Evolutionary conservation across 2,329 filamentous ascomycete genomes (phyloP).

Genomic region (Zarea fungicola): DNA sequence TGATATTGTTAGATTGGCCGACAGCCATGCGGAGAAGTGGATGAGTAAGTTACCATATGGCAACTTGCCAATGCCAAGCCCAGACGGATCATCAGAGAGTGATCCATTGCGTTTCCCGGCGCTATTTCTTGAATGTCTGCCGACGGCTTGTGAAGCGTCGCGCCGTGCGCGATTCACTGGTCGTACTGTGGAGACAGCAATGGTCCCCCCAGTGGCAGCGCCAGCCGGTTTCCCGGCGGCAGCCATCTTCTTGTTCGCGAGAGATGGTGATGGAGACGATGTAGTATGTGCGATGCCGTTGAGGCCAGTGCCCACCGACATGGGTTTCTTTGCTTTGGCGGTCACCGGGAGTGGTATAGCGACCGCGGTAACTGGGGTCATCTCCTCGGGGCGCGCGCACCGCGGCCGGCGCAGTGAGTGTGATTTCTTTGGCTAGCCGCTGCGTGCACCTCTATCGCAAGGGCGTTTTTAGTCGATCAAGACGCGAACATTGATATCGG

Average conservation of each 20-base stretch:
- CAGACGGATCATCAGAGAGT: slow-evolving; percentile 37
- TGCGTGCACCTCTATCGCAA: slow-evolving; percentile 9
- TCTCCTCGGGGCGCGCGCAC: slow-evolving; percentile 30
- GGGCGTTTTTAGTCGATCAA: neutral
- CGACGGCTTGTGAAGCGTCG: slow-evolving; percentile 44
- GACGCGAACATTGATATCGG: slow-evolving; percentile 10
- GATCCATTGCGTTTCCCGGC: slow-evolving; percentile 45
- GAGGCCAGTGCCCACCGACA: slow-evolving; percentile 60
- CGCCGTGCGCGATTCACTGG: slow-evolving; percentile 54
- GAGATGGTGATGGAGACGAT: slow-evolving; percentile 54
- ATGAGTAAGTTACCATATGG: slow-evolving; percentile 45
- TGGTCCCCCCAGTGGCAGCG: slow-evolving; percentile 30
- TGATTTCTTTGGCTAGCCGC: slow-evolving; percentile 6
- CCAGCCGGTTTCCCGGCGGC: slow-evolving; percentile 36
- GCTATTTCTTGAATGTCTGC: slow-evolving; percentile 47
- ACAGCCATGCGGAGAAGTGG: neutral
- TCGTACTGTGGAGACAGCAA: slow-evolving; percentile 39
- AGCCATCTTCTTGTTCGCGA: slow-evolving; percentile 51
- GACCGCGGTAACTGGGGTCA: slow-evolving; percentile 52
- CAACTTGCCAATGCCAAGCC: slow-evolving; percentile 38
- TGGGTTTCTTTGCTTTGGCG: slow-evolving; percentile 67
- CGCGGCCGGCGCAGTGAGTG: slow-evolving; percentile 11
- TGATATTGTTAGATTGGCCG: slow-evolving; percentile 19
- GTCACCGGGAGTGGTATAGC: slow-evolving; percentile 37
- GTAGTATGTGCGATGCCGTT: slow-evolving; percentile 55